phyloP scores from a whole-genome alignment of 2,329 filamentous ascomycete genomes.

The Claviceps sp. region DNA sequence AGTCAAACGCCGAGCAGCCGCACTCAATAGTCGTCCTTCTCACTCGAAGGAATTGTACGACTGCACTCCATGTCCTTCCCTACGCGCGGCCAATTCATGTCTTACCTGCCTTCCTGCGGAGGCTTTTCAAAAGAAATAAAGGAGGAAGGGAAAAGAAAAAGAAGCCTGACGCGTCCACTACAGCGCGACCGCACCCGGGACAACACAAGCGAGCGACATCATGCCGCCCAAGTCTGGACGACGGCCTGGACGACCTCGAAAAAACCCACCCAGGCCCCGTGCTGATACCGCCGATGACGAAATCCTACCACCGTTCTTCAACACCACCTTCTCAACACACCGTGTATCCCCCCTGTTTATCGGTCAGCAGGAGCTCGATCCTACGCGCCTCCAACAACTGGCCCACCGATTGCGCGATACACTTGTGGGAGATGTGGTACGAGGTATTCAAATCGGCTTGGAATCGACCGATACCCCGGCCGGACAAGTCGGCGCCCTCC shows the following conservation, averaged over 20 bases:
- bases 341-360: constrained; percentile 40
- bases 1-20: no score
- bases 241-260: constrained; percentile 1
- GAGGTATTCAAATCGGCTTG: constrained; percentile 41
- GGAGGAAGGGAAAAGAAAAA: not conserved
- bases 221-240: constrained; percentile 4
- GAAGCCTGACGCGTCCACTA: not conserved
- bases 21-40: not conserved
- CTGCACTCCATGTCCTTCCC: not conserved
- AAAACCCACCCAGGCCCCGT: constrained; percentile 7
- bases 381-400: constrained; percentile 26
- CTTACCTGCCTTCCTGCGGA: not conserved
- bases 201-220: not conserved
- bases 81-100: not conserved
- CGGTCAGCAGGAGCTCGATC: constrained; percentile 25
- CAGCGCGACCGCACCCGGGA: not conserved
- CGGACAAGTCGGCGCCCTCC: constrained; percentile 28
- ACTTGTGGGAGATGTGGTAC: constrained; percentile 45
- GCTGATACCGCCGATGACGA: constrained; percentile 13
- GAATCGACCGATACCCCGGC: constrained; percentile 26
- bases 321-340: constrained; percentile 44
- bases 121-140: not conserved
- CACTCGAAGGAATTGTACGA: not conserved
- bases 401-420: constrained; percentile 37
- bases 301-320: constrained; percentile 33